Conservation (phyloP, 1,139 yeast genomes). For the Lodderomyces jiufengensis region DNA sequence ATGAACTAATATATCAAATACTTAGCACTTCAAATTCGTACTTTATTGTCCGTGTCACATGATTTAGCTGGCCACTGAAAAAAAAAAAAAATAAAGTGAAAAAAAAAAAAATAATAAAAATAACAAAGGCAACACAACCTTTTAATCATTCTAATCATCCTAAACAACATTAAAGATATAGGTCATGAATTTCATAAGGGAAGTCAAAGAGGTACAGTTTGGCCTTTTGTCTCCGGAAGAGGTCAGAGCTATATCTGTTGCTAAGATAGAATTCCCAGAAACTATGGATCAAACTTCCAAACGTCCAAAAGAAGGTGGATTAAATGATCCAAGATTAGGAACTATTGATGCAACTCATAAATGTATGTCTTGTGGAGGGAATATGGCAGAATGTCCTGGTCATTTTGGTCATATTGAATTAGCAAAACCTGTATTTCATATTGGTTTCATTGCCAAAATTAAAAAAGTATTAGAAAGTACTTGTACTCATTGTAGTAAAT, state of each 20-base stretch:
- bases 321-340: slow-evolving; percentile 95
- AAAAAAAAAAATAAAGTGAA: too few relatives aligned
- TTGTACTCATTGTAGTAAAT: slow-evolving; percentile 97
- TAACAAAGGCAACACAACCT: too few relatives aligned
- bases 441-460: slow-evolving; percentile 90
- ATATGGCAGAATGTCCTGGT: slow-evolving; percentile 99
- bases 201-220: slow-evolving; percentile 93
- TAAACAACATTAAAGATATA: too few relatives aligned
- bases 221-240: slow-evolving; percentile 98
- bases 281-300: slow-evolving; percentile 97
- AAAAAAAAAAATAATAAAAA: too few relatives aligned
- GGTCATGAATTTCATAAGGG: too few relatives aligned
- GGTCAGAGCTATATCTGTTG: slow-evolving; percentile 93
- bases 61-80: too few relatives aligned
- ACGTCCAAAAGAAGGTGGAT: slow-evolving; percentile 93
- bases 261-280: slow-evolving; percentile 96
- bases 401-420: slow-evolving; percentile 98
- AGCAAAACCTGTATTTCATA: slow-evolving; percentile 97
- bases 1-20: too few relatives aligned
- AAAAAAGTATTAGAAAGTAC: slow-evolving; percentile 95
- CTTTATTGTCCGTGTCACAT: too few relatives aligned
- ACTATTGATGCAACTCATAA: slow-evolving; percentile 95
- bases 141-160: too few relatives aligned
- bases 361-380: slow-evolving; percentile 99
- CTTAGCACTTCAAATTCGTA: too few relatives aligned